A percentile compares a stretch with the other conserved stretches of the same genome.
These are phyloP conservation scores for Zizania latifolia DNA, from an alignment of 176 grass and related monocot genomes.

Conservation along the genomic window DNA sequence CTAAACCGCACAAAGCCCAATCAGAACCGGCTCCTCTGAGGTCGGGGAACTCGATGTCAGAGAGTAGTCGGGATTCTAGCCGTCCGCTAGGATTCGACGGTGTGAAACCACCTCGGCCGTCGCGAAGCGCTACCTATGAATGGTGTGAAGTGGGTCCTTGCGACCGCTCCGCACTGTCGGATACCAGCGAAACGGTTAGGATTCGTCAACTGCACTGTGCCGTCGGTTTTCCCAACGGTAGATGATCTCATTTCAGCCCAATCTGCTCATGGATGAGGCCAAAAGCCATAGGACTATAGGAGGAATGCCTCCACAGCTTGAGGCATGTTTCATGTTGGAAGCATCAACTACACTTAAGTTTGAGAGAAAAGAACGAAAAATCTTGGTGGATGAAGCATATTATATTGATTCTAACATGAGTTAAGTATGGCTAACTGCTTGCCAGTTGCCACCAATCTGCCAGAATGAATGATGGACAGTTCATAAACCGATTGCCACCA, in stretches of 20 bases:
- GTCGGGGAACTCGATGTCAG: too few relatives aligned
- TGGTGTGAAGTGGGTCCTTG: too few relatives aligned
- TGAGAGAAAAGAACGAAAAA: not conserved
- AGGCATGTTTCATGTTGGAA: not conserved
- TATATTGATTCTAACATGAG: not conserved
- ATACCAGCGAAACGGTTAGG: too few relatives aligned
- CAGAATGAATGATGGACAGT: not conserved
- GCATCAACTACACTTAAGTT: not conserved
- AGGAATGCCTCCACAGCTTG: not conserved
- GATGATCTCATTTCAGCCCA: not conserved
- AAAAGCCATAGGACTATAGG: not conserved
- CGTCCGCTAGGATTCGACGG: too few relatives aligned
- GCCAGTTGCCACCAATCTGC: not conserved
- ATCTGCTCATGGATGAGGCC: not conserved
- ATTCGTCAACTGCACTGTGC: too few relatives aligned
- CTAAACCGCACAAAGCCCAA: not conserved
- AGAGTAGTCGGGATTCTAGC: not conserved
- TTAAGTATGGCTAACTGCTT: not conserved
- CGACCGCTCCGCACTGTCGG: too few relatives aligned
- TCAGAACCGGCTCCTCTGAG: too few relatives aligned
- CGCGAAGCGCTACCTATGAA: too few relatives aligned
- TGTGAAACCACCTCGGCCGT: too few relatives aligned
- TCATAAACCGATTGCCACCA: not conserved
- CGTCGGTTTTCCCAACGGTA: too few relatives aligned
- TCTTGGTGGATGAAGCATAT: not conserved